phyloP scores from a whole-genome alignment of 192 early-diverging fungal genomes.

The Kickxella alabastrina region DNA sequence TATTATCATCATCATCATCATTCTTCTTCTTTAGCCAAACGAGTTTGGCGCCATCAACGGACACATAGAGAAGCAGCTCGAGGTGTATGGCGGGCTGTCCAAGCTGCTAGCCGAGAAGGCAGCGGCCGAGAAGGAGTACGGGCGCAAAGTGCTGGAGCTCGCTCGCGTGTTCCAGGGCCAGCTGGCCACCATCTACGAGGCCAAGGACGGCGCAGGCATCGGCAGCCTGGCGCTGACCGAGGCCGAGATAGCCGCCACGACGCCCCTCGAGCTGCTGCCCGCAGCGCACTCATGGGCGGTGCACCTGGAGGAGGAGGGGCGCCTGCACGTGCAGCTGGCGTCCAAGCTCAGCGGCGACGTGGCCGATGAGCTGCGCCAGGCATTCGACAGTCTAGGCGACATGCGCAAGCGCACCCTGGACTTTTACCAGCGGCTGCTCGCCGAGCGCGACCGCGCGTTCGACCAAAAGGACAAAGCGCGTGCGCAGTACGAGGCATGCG shows the following conservation, averaged over 20 bases:
- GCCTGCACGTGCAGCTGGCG: slow-evolving; percentile 38
- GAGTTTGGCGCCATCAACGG: slow-evolving; percentile 49
- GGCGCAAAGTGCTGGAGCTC: slow-evolving; percentile 31
- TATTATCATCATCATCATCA: no score
- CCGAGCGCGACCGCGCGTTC: slow-evolving; percentile 32
- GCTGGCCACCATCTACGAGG: slow-evolving; percentile 11
- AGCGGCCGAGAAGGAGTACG: slow-evolving; percentile 40
- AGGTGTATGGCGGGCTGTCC: slow-evolving; percentile 21
- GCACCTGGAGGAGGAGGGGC: slow-evolving; percentile 44
- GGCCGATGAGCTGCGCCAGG: slow-evolving; percentile 23
- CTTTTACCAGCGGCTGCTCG: slow-evolving; percentile 36
- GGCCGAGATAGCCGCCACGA: slow-evolving; percentile 13
- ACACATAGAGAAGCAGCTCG: slow-evolving; percentile 42
- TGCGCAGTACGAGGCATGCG: slow-evolving; percentile 21
- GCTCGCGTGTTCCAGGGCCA: slow-evolving; percentile 32
- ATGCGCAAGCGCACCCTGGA: slow-evolving; percentile 24
- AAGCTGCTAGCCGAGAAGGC: slow-evolving; percentile 43
- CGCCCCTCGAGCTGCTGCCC: slow-evolving; percentile 32
- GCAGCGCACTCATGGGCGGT: slow-evolving; percentile 36
- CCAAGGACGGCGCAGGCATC: slow-evolving; percentile 11
- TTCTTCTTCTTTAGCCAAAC: slow-evolving; percentile 25
- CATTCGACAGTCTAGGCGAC: slow-evolving; percentile 16
- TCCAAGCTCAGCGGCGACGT: slow-evolving; percentile 32
- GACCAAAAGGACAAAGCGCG: slow-evolving; percentile 40
- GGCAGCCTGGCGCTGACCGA: slow-evolving; percentile 36